A percentile compares a stretch with the other conserved stretches of the same genome.
phyloP scores from a whole-genome alignment of 345 rosid species.

The Limnanthes douglasii region DNA sequence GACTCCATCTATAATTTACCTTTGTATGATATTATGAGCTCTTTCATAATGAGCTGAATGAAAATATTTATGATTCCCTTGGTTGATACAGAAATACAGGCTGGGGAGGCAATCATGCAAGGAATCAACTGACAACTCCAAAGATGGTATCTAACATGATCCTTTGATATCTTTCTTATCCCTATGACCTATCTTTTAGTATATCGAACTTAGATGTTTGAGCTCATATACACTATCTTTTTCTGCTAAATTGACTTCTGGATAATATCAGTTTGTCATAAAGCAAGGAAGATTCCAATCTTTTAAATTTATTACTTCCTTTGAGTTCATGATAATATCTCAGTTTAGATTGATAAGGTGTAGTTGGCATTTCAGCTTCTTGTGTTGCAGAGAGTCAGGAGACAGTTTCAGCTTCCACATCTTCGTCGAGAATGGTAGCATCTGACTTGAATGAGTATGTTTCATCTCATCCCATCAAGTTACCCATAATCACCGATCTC shows the following conservation, averaged over 20 bases:
- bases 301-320: neutral
- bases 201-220: too few relatives aligned
- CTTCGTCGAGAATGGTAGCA: slow-evolving; percentile 40
- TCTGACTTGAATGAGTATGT: slow-evolving; percentile 79
- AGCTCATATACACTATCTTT: too few relatives aligned
- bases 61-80: neutral
- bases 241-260: too few relatives aligned
- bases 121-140: slow-evolving; percentile 65
- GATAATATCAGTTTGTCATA: neutral
- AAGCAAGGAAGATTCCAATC: neutral
- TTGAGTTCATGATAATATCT: neutral
- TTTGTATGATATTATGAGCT: slow-evolving; percentile 1
- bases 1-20: neutral
- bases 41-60: too few relatives aligned
- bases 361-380: slow-evolving; percentile 28
- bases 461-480: slow-evolving; percentile 2
- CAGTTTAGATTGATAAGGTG: neutral
- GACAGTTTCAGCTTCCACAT: slow-evolving; percentile 56
- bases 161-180: neutral
- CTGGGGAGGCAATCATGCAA: slow-evolving; percentile 77
- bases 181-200: neutral
- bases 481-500: slow-evolving; percentile 2
- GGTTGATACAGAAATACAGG: slow-evolving; percentile 57
- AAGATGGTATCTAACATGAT: slow-evolving; percentile 41
- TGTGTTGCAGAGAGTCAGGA: slow-evolving; percentile 80